Percentiles rank a stretch among this genome's conserved stretches.
These are phyloP conservation scores for Chalciporus sphaerocephalus DNA, from an alignment of 768 basidiomycete species.

Conservation along the genomic window DNA sequence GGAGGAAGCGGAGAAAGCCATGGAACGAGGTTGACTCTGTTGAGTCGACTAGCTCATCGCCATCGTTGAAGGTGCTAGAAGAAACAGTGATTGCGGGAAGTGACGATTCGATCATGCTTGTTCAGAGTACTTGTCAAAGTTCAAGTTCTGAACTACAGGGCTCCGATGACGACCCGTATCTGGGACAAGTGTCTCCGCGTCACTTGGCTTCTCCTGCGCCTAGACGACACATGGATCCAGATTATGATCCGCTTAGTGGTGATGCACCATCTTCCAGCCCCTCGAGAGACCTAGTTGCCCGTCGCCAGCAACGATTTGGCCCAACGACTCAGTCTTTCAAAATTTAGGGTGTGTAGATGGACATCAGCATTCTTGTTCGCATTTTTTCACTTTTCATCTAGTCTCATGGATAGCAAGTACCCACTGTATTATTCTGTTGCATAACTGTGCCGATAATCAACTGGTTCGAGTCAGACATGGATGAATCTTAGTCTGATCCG, in stretches of 20 bases:
- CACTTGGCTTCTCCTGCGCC: conserved; percentile 60
- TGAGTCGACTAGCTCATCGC: conserved; percentile 8
- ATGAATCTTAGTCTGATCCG: not conserved
- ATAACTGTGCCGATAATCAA: conserved; percentile 21
- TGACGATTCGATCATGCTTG: conserved; percentile 46
- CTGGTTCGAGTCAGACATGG: conserved; percentile 1
- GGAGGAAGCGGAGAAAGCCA: conserved; percentile 24
- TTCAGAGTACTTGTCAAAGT: not conserved
- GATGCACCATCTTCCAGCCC: conserved; percentile 48
- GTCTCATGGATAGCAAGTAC: conserved; percentile 3
- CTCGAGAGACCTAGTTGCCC: conserved; percentile 39
- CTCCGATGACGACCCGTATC: conserved; percentile 61
- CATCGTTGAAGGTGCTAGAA: conserved; percentile 20
- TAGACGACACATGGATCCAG: conserved; percentile 34
- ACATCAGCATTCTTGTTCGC: not conserved
- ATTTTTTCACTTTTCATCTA: conserved; percentile 19
- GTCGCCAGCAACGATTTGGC: conserved; percentile 36
- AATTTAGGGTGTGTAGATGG: conserved; percentile 4
- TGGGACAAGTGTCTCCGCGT: conserved; percentile 68
- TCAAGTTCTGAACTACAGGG: conserved; percentile 25
- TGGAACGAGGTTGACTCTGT: conserved; percentile 18
- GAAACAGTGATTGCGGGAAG: conserved; percentile 33
- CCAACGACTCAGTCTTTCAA: not conserved
- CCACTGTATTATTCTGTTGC: conserved; percentile 24
- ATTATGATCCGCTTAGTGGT: conserved; percentile 44